Percentiles rank a stretch among this genome's conserved stretches.
Conservation (phyloP, 1,139 yeast genomes). For the Blastobotrys aristatus region DNA sequence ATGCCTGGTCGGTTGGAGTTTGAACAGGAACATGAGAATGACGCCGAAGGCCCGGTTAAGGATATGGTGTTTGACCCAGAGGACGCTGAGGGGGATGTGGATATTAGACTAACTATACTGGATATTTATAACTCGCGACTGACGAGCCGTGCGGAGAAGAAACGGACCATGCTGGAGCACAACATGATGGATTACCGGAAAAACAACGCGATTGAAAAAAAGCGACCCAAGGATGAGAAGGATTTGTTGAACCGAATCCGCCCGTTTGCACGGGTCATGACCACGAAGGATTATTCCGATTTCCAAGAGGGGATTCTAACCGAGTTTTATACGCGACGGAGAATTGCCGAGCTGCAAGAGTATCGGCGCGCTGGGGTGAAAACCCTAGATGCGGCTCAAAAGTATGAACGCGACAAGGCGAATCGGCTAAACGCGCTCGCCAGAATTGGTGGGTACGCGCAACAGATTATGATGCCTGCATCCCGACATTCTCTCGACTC, state of each 20-base stretch:
- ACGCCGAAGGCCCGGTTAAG: constrained; percentile 88
- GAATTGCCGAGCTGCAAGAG: constrained; percentile 85
- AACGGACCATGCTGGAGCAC: constrained; percentile 73
- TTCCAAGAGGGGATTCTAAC: constrained; percentile 68
- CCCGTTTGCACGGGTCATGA: constrained; percentile 76
- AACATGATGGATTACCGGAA: constrained; percentile 77
- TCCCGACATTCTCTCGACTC: constrained; percentile 11
- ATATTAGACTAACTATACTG: constrained; percentile 77
- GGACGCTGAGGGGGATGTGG: constrained; percentile 81
- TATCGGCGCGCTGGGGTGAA: constrained; percentile 91
- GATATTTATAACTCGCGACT: constrained; percentile 87
- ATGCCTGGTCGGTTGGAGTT: constrained; percentile 99
- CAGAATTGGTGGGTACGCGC: constrained; percentile 19
- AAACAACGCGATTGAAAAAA: constrained; percentile 69
- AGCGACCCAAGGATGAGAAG: constrained; percentile 82
- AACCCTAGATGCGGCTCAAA: constrained; percentile 73
- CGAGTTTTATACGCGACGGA: constrained; percentile 72
- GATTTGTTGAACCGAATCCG: constrained; percentile 70
- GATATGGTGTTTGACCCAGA: constrained; percentile 96
- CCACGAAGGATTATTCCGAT: constrained; percentile 70
- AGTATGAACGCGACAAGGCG: constrained; percentile 83
- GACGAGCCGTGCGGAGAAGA: constrained; percentile 89
- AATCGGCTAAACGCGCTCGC: constrained; percentile 32
- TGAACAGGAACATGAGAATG: constrained; percentile 94
- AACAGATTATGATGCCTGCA: constrained; percentile 13